Conservation (phyloP, 306 rosid genomes). For the Luffa aegyptiaca region DNA sequence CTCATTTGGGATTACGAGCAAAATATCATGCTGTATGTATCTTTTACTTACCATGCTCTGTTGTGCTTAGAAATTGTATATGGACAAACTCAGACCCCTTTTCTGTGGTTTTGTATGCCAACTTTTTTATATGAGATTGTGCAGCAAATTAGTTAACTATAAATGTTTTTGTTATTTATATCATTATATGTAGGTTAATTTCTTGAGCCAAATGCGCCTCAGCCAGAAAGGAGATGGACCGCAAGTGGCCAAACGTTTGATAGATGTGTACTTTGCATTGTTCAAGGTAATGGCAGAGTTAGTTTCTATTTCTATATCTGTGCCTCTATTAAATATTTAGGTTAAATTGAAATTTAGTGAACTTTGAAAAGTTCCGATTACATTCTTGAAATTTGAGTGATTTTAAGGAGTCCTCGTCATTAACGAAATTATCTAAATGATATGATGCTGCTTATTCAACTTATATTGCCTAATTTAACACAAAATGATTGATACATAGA, state of each 20-base stretch:
- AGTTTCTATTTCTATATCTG: not conserved
- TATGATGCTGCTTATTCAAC: not conserved
- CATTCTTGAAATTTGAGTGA: not conserved
- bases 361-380: not conserved
- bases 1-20: slow-evolving; percentile 68
- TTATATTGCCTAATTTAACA: not conserved
- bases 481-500: not conserved
- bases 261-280: slow-evolving; percentile 83
- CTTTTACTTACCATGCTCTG: not conserved
- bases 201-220: slow-evolving; percentile 83
- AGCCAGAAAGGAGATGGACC: slow-evolving; percentile 82
- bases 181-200: slow-evolving; percentile 51
- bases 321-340: not conserved
- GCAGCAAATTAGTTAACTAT: not conserved
- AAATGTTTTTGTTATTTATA: not conserved
- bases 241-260: slow-evolving; percentile 80
- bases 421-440: not conserved
- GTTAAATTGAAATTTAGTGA: not conserved
- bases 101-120: not conserved
- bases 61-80: not conserved
- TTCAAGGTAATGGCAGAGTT: slow-evolving; percentile 62
- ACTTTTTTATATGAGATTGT: not conserved
- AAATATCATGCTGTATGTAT: slow-evolving; percentile 85
- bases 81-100: not conserved
- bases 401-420: not conserved